These are phyloP conservation scores for Allantophomopsis cytisporea DNA, from an alignment of 2,329 filamentous ascomycete species.

Conservation along the genomic window DNA sequence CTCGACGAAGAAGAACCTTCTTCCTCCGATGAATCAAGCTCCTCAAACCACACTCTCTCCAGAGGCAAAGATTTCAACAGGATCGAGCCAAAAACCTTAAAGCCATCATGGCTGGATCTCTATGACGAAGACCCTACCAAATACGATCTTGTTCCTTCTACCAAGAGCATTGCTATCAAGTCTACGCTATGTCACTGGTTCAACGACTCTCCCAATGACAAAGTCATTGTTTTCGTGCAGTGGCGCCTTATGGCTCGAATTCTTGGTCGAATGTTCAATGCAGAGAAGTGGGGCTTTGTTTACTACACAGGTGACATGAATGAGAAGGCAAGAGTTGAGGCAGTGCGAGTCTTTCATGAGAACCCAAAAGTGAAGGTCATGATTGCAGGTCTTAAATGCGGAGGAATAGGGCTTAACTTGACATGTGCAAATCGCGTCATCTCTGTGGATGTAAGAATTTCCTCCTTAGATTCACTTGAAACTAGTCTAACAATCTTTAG, in stretches of 20 bases:
- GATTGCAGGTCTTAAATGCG: slow-evolving; percentile 40
- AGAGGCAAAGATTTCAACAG: slow-evolving; percentile 12
- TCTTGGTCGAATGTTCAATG: slow-evolving; percentile 30
- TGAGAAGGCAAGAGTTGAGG: slow-evolving; percentile 26
- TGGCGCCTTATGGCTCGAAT: slow-evolving; percentile 39
- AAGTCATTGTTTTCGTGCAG: slow-evolving; percentile 44
- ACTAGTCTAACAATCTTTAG: slow-evolving; percentile 12
- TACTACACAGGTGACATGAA: slow-evolving; percentile 32
- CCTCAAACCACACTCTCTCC: too few species aligned
- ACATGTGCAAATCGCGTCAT: slow-evolving; percentile 35
- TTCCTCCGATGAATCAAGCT: too few species aligned
- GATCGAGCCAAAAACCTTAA: slow-evolving; percentile 10
- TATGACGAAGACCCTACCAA: slow-evolving; percentile 9
- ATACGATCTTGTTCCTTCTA: slow-evolving; percentile 17
- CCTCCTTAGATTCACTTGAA: background rate
- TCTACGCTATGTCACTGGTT: slow-evolving; percentile 23
- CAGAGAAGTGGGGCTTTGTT: slow-evolving; percentile 29
- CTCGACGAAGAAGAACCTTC: too few species aligned
- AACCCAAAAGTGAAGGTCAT: slow-evolving; percentile 28
- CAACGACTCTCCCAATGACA: slow-evolving; percentile 28
- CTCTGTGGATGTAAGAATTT: slow-evolving; percentile 16
- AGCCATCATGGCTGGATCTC: slow-evolving; percentile 11
- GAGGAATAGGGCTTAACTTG: slow-evolving; percentile 40
- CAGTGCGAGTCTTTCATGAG: slow-evolving; percentile 29
- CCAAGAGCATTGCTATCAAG: slow-evolving; percentile 23